Evolutionary conservation across 805 yeast genomes (phyloP), one percentile per base, ranked within the genome.

Genomic region (Metschnikowia gruessii): DNA sequence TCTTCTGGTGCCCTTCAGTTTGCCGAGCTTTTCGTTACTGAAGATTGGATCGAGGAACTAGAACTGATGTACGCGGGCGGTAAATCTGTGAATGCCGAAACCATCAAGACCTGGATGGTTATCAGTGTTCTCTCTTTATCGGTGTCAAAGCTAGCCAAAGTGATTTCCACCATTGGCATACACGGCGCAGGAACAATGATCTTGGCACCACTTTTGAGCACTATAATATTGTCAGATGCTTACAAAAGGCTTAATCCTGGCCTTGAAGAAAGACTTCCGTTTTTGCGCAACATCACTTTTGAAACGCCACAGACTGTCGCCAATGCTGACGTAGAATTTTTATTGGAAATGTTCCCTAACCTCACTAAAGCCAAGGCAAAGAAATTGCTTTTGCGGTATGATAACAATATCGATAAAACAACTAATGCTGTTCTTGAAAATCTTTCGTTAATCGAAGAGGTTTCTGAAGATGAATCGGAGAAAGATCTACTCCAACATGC

Each of bases 291-390:
- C 26, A 38, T 57, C 4, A 21, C 45, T 6, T 45, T 50, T 13
- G 64, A 35, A 37, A 46, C 31, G 4, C 54, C 42, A 2, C 46
- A 43, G 1, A 42, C 36, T 3, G 60, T 52, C 16, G 50, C 54
- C 26, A 63, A 67, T 28, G 66, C 62, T 2, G 68, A 74, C 37
- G 68, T 84, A 1, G 58, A 62, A 15, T 65, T 67, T 21, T 55
- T 77, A 36, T 48, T 61, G n/a, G 87, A 82, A 28, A 60, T 90
- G 50, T 87, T 89, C 60, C 96, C 96, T 0, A 76, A 76, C 33
- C 60, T 88, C 30, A 65, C 77, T 0, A 57, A 62, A 3, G 63
- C 68, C 1, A 75, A 80, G 58, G 76, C 83, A 0, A 65, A 64
- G n/a, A 67, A 69, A 1, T 55, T 87, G 2, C 62, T 88, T 12